Conservation (phyloP, 192 early-diverging fungal genomes). For the Anaeromyces robustus region DNA sequence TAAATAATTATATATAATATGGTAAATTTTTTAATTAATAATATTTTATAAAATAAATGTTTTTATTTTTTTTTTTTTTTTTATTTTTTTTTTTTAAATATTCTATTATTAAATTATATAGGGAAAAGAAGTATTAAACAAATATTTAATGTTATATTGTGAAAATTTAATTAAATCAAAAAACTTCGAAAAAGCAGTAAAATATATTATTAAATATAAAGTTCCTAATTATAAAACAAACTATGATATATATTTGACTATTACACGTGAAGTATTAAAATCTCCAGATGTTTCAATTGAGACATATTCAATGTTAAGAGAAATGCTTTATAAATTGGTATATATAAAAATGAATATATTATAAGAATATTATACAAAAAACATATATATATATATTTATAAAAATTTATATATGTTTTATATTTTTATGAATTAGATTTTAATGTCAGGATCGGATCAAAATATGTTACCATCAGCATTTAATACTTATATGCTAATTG, state of each 20-base stretch:
- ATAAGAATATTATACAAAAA: too few species aligned
- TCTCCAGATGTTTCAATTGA: not conserved
- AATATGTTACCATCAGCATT: constrained; percentile 19
- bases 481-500: constrained; percentile 20
- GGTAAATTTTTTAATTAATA: too few species aligned
- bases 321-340: not conserved
- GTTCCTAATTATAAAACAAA: not conserved
- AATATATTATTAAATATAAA: not conserved
- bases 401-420: too few species aligned
- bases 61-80: constrained; percentile 3
- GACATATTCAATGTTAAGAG: not conserved
- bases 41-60: too few species aligned
- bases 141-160: not conserved
- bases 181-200: not conserved
- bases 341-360: too few species aligned
- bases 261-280: not conserved
- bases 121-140: not conserved
- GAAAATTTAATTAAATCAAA: not conserved
- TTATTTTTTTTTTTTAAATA: not conserved
- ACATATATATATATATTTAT: too few species aligned
- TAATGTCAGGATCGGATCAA: constrained; percentile 5
- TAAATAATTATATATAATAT: not conserved
- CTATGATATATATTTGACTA: not conserved
- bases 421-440: not conserved
- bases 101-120: too few species aligned